Evolutionary conservation across 2,329 filamentous ascomycete species (phyloP), one percentile per base, ranked within the genome.

Genomic region (Calonectria pauciramosa): DNA sequence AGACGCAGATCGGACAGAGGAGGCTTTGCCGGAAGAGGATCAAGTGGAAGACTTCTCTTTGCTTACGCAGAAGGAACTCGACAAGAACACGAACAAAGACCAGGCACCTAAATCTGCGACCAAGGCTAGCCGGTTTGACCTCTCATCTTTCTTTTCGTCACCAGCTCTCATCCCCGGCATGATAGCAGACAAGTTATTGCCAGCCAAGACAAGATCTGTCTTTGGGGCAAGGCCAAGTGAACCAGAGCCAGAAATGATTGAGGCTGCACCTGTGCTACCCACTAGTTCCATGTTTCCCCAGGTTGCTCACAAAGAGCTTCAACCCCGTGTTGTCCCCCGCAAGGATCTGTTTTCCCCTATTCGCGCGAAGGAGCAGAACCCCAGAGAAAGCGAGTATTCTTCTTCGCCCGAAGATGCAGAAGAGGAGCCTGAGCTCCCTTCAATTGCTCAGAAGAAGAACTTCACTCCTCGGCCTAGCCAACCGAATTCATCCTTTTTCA

Each of bases 71-170:
- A 80, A 76, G 51, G 72, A 74, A 49, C 67, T 59, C 18, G 36
- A 30, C 10, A 76, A 72, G 78, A n/a, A 41, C 23, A 68, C 71
- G 41, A 47, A 63, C 14, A 68, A 74, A 38, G 16, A 63, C 6
- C 77, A 77, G 9, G 71, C 75, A 4, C 75, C 80, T 2, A 72
- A 79, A 47, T 80, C 80, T 20, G 79, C 74, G 4, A 77, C 77
- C 13, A 84, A 84, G 66, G 75, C 82, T 9, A 84, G 80, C 47
- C 83, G 83, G 28, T 87, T 89, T 68, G 88, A 91, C 68, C 83
- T 92, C 2, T 86, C 89, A 8, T 85, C 86, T 10, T 92, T 92
- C 80, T 92, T 92, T 80, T 92, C 90, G 0, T 92, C 90, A 3
- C 90, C 90, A 0, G 87, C 87, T 6, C 80, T 82, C 1, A 82